phyloP scores from a whole-genome alignment of 1,139 yeast genomes.

The Kodamaea plutei region DNA sequence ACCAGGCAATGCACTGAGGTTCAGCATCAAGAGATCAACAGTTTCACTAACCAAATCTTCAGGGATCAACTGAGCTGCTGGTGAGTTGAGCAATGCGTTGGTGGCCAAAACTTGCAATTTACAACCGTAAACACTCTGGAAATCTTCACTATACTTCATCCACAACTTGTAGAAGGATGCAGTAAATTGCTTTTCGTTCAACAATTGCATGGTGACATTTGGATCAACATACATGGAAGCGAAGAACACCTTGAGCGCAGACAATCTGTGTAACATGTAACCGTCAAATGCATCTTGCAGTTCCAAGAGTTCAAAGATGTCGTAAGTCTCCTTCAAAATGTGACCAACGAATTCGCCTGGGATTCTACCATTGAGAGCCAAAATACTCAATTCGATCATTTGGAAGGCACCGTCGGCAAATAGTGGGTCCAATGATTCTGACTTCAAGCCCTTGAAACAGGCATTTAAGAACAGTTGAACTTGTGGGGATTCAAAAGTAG shows the following conservation, averaged over 20 bases:
- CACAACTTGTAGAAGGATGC: constrained; percentile 43
- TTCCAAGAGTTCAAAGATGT: constrained; percentile 33
- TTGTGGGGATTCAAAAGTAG: constrained; percentile 34
- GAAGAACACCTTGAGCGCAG: constrained; percentile 43
- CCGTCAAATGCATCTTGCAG: constrained; percentile 44
- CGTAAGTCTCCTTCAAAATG: constrained; percentile 37
- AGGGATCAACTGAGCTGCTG: constrained; percentile 13
- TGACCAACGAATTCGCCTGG: constrained; percentile 27
- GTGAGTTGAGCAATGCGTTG: constrained; percentile 24
- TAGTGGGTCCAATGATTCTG: constrained; percentile 38
- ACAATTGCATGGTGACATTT: constrained; percentile 30
- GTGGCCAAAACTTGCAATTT: constrained; percentile 49
- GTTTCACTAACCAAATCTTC: constrained; percentile 40
- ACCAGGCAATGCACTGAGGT: constrained; percentile 43
- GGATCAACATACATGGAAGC: constrained; percentile 42
- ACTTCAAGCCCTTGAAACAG: constrained; percentile 34
- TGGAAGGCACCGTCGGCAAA: constrained; percentile 42
- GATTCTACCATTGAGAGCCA: constrained; percentile 35
- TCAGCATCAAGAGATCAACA: constrained; percentile 37
- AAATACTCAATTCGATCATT: constrained; percentile 36
- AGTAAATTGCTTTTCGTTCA: constrained; percentile 35
- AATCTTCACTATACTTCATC: constrained; percentile 44
- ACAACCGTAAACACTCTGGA: constrained; percentile 55
- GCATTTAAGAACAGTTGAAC: constrained; percentile 39
- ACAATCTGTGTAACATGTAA: constrained; percentile 43